Percentiles rank a stretch among this genome's conserved stretches.
Evolutionary conservation across 768 basidiomycete species (phyloP).

Genomic region (Russula dissimulans): DNA sequence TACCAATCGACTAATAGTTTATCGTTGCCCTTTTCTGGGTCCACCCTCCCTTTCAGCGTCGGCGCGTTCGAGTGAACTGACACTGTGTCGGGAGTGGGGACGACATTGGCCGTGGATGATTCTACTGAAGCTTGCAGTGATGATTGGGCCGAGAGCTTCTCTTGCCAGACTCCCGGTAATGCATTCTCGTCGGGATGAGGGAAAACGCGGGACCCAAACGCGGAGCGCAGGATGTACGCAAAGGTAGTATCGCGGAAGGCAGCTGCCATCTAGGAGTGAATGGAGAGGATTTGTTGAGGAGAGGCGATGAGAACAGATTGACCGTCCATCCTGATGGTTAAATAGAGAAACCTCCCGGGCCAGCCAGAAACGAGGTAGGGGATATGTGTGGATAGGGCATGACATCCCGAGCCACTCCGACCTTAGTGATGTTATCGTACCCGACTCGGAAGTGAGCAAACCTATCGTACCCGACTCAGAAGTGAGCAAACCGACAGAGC

Average conservation of each 20-base stretch:
- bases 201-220: conserved; percentile 21
- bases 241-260: conserved; percentile 26
- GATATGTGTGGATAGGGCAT: too few relatives aligned
- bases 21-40: conserved; percentile 16
- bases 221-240: conserved; percentile 26
- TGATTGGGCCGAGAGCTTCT: not conserved
- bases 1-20: conserved; percentile 24
- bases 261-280: conserved; percentile 5
- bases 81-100: not conserved
- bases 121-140: not conserved
- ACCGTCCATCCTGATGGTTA: not conserved
- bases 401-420: too few relatives aligned
- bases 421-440: too few relatives aligned
- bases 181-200: conserved; percentile 17
- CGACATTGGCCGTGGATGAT: not conserved
- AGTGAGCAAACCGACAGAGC: too few relatives aligned
- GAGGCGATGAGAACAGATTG: not conserved
- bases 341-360: conserved; percentile 6
- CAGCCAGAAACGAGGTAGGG: too few relatives aligned
- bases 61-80: conserved; percentile 4
- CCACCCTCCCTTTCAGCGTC: not conserved
- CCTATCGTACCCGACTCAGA: too few relatives aligned
- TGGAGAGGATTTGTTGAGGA: not conserved
- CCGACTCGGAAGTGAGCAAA: too few relatives aligned
- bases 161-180: conserved; percentile 16